These are phyloP conservation scores for Calonectria ilicicola DNA, from an alignment of 2,329 filamentous ascomycete genomes.

Conservation along the genomic window DNA sequence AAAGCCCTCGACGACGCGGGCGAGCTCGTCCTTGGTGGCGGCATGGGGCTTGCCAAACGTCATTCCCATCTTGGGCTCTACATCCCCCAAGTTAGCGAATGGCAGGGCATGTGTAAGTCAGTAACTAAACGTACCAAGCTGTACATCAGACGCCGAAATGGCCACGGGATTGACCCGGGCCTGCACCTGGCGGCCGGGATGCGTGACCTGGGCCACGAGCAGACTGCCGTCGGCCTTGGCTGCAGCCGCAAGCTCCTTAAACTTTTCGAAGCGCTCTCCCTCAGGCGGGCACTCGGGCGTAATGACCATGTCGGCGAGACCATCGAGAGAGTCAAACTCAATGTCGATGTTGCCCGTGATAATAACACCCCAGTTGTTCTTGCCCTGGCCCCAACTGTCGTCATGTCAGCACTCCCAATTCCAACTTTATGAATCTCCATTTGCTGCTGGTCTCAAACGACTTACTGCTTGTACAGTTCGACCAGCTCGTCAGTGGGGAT, in stretches of 20 bases:
- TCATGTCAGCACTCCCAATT: constrained; percentile 1
- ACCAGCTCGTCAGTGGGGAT: constrained; percentile 55
- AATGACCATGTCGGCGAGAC: constrained; percentile 68
- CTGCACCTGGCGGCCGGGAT: constrained; percentile 57
- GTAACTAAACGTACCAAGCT: constrained; percentile 36
- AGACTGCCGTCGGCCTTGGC: constrained; percentile 71
- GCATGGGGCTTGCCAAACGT: constrained; percentile 62
- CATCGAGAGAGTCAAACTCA: constrained; percentile 69
- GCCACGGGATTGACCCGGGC: constrained; percentile 47
- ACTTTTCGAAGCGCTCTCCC: constrained; percentile 72
- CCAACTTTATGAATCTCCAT: no score
- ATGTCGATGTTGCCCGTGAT: constrained; percentile 75
- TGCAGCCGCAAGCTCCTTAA: constrained; percentile 65
- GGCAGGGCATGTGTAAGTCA: neutral
- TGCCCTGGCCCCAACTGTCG: constrained; percentile 55
- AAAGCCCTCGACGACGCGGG: constrained; percentile 69
- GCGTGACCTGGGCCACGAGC: constrained; percentile 69
- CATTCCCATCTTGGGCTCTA: constrained; percentile 41
- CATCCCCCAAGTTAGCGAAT: neutral
- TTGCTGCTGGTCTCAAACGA: constrained; percentile 39
- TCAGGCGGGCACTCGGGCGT: constrained; percentile 61
- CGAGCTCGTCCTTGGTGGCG: constrained; percentile 67
- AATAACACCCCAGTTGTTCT: constrained; percentile 67
- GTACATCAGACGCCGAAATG: constrained; percentile 57
- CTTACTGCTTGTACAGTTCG: constrained; percentile 69